Evolutionary conservation across 768 basidiomycete species (phyloP), one percentile per base, ranked within the genome.

Genomic region (Macrolepiota fuliginosa): DNA sequence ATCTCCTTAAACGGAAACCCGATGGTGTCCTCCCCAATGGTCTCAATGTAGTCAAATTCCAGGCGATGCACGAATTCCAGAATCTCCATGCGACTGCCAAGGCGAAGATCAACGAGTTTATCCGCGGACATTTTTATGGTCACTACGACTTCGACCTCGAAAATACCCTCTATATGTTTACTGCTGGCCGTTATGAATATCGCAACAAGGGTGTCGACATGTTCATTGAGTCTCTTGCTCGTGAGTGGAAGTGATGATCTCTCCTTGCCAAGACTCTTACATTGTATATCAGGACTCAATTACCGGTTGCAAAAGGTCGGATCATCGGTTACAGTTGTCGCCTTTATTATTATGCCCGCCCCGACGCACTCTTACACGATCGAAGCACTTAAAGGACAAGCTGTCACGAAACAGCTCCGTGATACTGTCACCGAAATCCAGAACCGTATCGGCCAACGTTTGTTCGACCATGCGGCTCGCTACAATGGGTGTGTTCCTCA

Each of bases 181-280:
- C 94, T 15, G 97, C 97, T n/a, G 97, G 97, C 45, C 87, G 97
- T 47, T 99, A 99, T 74, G 97, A 99, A 74, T 99, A 97, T 74
- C 84, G 97, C 45, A 99, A 99, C 81, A 99, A 99, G 79, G 97
- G 97, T 59, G 95, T 98, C 32, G 97, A 99, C 72, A 97, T 99
- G 96, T 99, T 98, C 73, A 96, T 99, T 67, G 97, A 99, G 76
- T 83, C 90, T 17, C 86, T 99, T 60, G 97, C 96, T 29, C 92
- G 96, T 87, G 65, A 50, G 83, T 74, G 37, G 53, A 39, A 57
- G 4, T 40, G 42, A 40, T 49, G 52, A 51, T 55, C 40, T 39
- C 56, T 39, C 36, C 24, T 13, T 54, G 45, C 19, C 40, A 55
- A 42, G 29, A 3, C 3, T 32, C 58, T 27, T 37, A 49, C 45